Base-by-base conservation (phyloP, 2,329 filamentous ascomycete genomes). In the Phyllosticta capitalensis region DNA sequence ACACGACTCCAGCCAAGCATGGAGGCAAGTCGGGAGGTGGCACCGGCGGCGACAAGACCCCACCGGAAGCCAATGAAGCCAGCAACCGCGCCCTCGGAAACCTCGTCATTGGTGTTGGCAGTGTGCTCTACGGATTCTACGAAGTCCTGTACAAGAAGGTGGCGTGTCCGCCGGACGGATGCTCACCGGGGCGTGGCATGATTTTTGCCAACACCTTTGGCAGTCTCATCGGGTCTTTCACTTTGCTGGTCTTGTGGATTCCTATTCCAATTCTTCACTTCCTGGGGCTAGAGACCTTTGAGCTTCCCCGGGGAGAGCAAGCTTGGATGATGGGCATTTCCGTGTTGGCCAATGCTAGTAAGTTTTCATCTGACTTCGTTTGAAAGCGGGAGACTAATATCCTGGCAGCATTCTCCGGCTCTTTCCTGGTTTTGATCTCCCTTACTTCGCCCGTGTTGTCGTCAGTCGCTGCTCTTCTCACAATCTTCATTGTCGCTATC, bases 131-230 rank as follows among this genome's bases (percentile, higher is more conserved):
- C 72, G 94, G 94, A 0, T 85, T 99, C 54, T 99, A 99, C 74
- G 94, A 99, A 74, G 94, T 99, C 5, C 74, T 99, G 48, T 99
- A 99, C 78, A 99, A 99, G 79, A 86, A 87, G 61, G 85, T 86
- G 61, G 92, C 92, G 14, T 99, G 94, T 70, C 94, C 94, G 10
- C 94, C 94, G 0, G 92, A 96, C 65, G 92, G 91, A 55, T 89
- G 86, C 58, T 87, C 83, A 51, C 84, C 94, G 0, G 84, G 83
- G n/a, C 85, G 92, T n/a, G 92, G 91, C 66, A 94, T 95, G 80
- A 86, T 97, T 62, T 97, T 99, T 67, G 92, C 94, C 67, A 97
- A 95, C 71, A 87, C 89, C 0, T 94, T 97, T 68, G 94, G 90
- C 58, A 89, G 86, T 64, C 78, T 92, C 69, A 94, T 99, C 63